Conservation (phyloP, 2,329 filamentous ascomycete species). For the Zasmidium citrigriseum region DNA sequence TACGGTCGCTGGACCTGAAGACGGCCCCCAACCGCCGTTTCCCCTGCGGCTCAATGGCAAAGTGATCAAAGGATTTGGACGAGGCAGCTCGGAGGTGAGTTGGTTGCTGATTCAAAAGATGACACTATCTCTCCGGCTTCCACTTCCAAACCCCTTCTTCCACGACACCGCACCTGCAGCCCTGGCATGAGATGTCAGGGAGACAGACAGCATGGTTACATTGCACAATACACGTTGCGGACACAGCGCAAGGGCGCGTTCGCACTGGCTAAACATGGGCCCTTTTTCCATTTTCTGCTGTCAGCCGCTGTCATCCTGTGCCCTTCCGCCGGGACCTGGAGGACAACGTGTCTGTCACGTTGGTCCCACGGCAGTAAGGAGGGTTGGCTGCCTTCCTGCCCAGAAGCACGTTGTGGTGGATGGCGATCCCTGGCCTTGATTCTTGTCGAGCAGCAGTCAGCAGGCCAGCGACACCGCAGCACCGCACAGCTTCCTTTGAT, state of each 20-base stretch:
- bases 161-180: background rate
- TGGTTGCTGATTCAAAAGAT: background rate
- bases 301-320: constrained; percentile 15
- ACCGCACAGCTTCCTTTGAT: constrained; percentile 6
- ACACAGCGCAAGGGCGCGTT: constrained; percentile 4
- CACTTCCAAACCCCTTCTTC: background rate
- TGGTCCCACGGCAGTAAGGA: constrained; percentile 10
- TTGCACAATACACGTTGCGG: background rate
- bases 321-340: constrained; percentile 9
- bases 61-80: constrained; percentile 90
- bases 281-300: too few species aligned
- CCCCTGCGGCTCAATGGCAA: constrained; percentile 81
- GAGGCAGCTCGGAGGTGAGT: constrained; percentile 83
- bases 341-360: constrained; percentile 15
- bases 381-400: background rate
- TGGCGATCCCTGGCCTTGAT: constrained; percentile 2
- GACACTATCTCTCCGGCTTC: background rate
- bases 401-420: background rate
- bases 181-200: constrained; percentile 1
- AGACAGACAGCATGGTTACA: background rate
- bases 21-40: constrained; percentile 75
- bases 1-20: constrained; percentile 69
- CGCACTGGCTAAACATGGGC: background rate
- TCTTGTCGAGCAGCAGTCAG: constrained; percentile 7
- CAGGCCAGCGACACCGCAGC: constrained; percentile 11